Evolutionary conservation across 148 eudicot genomes (phyloP).

Genomic region (Chenopodium berlandieri): DNA sequence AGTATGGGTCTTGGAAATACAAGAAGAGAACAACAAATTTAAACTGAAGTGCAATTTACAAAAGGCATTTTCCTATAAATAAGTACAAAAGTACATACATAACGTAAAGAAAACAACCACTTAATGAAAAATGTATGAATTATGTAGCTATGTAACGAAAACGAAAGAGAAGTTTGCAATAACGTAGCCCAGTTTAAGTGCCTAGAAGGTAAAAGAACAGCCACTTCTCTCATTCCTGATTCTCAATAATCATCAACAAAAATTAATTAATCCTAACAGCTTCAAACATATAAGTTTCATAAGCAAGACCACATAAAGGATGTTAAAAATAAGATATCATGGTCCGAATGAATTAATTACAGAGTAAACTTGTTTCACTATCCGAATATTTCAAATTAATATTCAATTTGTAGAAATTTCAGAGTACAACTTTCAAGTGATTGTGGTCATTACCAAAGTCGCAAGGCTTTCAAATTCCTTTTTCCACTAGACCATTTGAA

Average conservation of each 20-base stretch:
- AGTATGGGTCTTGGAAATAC: not conserved
- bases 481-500: constrained; percentile 52
- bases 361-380: not conserved
- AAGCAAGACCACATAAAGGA: no score
- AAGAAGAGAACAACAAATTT: not conserved
- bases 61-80: no score
- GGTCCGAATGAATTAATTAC: not conserved
- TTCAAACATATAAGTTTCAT: not conserved
- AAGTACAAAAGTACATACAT: no score
- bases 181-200: not conserved
- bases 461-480: constrained; percentile 70
- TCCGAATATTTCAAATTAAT: not conserved
- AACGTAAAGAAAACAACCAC: no score
- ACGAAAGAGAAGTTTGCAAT: no score
- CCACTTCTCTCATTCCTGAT: not conserved
- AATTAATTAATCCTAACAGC: not conserved
- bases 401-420: not conserved
- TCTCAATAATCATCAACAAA: not conserved
- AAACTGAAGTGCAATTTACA: no score
- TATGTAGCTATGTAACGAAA: no score
- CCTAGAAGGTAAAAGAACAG: not conserved
- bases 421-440: constrained; percentile 6
- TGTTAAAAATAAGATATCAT: no score
- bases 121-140: no score
- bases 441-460: constrained; percentile 43